phyloP scores from a whole-genome alignment of 768 basidiomycete genomes.

The Rubroboletus satanas region DNA sequence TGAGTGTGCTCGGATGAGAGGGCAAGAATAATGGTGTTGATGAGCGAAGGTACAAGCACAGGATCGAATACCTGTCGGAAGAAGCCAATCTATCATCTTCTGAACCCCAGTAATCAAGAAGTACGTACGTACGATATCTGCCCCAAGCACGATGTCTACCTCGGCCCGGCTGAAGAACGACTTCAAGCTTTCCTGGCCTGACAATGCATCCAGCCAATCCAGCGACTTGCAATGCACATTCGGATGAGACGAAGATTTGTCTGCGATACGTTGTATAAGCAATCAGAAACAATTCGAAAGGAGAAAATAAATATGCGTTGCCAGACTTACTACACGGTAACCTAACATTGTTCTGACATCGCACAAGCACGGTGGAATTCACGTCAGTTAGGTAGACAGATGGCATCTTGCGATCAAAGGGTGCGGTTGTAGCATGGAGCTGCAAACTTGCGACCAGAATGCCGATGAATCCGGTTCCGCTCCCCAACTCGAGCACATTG shows the following conservation, averaged over 20 bases:
- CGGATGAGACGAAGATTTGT: slow-evolving; percentile 50
- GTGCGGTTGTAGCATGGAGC: not conserved
- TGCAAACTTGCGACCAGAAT: slow-evolving; percentile 60
- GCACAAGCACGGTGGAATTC: slow-evolving; percentile 55
- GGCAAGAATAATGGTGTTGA: slow-evolving; percentile 41
- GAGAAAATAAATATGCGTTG: not conserved
- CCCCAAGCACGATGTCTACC: slow-evolving; percentile 63
- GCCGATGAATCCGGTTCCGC: slow-evolving; percentile 74
- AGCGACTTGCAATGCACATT: slow-evolving; percentile 43
- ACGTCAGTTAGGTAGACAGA: slow-evolving; percentile 59
- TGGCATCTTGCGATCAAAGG: slow-evolving; percentile 2
- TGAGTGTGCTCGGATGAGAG: slow-evolving; percentile 19
- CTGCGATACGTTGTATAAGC: slow-evolving; percentile 32
- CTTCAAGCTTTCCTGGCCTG: slow-evolving; percentile 20
- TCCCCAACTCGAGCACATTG: slow-evolving; percentile 69
- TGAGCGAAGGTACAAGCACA: slow-evolving; percentile 52
- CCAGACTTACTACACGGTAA: slow-evolving; percentile 62
- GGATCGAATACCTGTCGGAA: slow-evolving; percentile 63
- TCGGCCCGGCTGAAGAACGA: slow-evolving; percentile 38
- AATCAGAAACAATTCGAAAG: not conserved
- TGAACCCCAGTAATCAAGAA: not conserved
- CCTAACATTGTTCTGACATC: slow-evolving; percentile 57
- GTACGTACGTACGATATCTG: slow-evolving; percentile 54
- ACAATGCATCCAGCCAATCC: slow-evolving; percentile 66
- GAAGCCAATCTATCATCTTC: not conserved